Evolutionary conservation across 306 rosid genomes (phyloP).

Genomic region (Trifolium pratense): DNA sequence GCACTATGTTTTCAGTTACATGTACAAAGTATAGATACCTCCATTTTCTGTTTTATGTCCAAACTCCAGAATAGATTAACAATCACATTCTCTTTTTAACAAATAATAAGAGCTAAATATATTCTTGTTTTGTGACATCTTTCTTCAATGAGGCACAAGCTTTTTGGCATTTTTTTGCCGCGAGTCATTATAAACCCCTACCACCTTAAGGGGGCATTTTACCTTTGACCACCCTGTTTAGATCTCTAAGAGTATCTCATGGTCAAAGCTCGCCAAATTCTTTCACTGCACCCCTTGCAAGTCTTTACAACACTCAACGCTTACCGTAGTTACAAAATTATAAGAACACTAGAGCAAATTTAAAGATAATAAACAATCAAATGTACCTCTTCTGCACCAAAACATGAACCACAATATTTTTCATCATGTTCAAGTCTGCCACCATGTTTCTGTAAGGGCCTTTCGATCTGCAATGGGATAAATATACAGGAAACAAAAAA

Average conservation of each 20-base stretch:
- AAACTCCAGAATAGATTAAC: constrained; percentile 3
- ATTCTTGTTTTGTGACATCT: background rate
- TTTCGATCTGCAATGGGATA: constrained; percentile 72
- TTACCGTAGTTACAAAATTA: constrained; percentile 27
- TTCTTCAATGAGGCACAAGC: background rate
- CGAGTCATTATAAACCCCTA: constrained; percentile 1
- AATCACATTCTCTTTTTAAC: background rate
- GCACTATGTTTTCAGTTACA: background rate
- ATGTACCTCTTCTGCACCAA: constrained; percentile 83
- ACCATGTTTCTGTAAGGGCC: constrained; percentile 90
- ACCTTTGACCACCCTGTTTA: background rate
- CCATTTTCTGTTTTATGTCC: background rate
- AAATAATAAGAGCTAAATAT: background rate
- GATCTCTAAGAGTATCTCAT: too few relatives aligned
- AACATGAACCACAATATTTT: constrained; percentile 92
- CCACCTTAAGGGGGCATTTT: background rate
- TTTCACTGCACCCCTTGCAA: constrained; percentile 4
- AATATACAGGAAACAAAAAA: constrained; percentile 16
- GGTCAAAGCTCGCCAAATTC: constrained; percentile 11
- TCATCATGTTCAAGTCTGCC: constrained; percentile 89
- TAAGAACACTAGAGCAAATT: constrained; percentile 36
- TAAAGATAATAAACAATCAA: constrained; percentile 41
- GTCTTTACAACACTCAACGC: constrained; percentile 9
- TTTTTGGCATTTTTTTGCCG: background rate
- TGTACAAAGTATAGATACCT: background rate